These are phyloP conservation scores for Rhytidiadelphus loreus DNA, from an alignment of 225 moss, liverwort and hornwort species.

Conservation along the genomic window DNA sequence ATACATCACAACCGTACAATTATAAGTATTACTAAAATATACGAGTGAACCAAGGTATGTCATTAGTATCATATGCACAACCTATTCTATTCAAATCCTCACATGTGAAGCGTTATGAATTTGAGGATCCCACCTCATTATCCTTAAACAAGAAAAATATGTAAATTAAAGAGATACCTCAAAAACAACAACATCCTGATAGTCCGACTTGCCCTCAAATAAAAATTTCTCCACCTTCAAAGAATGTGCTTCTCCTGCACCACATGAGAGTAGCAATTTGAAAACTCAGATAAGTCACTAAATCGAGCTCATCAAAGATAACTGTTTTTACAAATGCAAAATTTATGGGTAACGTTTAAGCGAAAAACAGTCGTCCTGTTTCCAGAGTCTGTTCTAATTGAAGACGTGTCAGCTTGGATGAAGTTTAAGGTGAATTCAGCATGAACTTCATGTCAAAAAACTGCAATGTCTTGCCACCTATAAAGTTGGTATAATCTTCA, in stretches of 20 bases:
- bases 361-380: background rate
- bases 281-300: background rate
- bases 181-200: conserved; percentile 95
- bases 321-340: background rate
- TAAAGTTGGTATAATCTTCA: background rate
- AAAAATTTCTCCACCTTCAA: conserved; percentile 82
- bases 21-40: background rate
- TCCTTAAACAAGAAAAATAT: background rate
- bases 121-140: background rate
- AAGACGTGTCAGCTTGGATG: background rate
- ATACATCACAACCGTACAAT: background rate
- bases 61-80: background rate
- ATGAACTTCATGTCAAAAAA: background rate
- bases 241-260: conserved; percentile 87
- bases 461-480: background rate
- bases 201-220: conserved; percentile 87
- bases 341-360: background rate
- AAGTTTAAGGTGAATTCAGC: background rate
- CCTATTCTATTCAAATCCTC: background rate
- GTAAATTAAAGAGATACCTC: conserved; percentile 35
- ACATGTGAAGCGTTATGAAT: background rate
- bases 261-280: background rate
- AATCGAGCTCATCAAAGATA: background rate
- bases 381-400: background rate
- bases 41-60: background rate